Evolutionary conservation across 2,329 filamentous ascomycete genomes (phyloP), one percentile per base, ranked within the genome.

Genomic region (Fonsecaea pugnacius): DNA sequence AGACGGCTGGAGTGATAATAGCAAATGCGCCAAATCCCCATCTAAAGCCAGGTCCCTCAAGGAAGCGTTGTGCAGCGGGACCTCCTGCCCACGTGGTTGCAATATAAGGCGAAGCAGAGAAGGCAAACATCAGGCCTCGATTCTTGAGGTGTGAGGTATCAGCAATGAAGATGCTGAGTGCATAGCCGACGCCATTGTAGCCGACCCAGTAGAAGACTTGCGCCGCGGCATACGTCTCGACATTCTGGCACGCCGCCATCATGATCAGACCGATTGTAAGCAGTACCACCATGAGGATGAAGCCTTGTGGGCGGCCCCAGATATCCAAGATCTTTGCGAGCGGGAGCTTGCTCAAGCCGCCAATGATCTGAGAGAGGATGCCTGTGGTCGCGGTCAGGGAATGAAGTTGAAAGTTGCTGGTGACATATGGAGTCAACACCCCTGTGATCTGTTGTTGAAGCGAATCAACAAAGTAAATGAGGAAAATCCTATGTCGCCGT

Each of bases 21-120:
- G 81, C 78, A 70, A 87, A 89, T 36, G 79, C 76, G 35, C 85
- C 87, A 70, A 84, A 89, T 1, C 78, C 85, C 87, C 87, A 89
- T 46, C 84, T 79, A 79, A 82, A 89, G 40, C 80, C 83, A 33
- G 80, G 76, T 0, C 79, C 76, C 0, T 76, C 70, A 48, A 84
- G 74, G 70, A 87, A 83, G 1, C 76, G 75, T 18, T 82, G 73
- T 0, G 82, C 82, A 18, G 63, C 59, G 84, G 16, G 84, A 83
- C 78, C 79, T 0, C 83, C 80, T 16, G 84, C 81, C 60, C 83
- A 77, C 73, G 82, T 89, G 1, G 83, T 83, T 14, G 85, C 87
- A 69, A 83, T 81, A 63, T 89, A 85, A 3, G 70, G 87, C 0
- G 86, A 85, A 12, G 76, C 78, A 33, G 82, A 79, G 65, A 88